phyloP scores from a whole-genome alignment of 768 basidiomycete genomes.

The Mycena olivaceomarginata region DNA sequence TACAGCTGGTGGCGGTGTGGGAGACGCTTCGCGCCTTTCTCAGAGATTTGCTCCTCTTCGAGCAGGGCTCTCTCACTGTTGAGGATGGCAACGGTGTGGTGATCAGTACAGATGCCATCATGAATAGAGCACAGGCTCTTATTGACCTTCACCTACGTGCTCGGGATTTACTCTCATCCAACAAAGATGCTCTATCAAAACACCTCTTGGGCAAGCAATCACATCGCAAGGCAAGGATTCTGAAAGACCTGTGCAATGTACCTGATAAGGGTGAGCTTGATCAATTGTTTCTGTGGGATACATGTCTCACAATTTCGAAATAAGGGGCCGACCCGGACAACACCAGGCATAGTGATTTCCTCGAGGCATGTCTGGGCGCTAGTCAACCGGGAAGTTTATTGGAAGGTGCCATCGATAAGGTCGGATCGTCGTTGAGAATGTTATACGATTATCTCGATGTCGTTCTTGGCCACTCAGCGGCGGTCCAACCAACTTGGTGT shows the following conservation, averaged over 20 bases:
- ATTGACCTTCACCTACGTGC: not conserved
- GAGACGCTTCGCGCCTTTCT: not conserved
- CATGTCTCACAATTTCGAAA: not conserved
- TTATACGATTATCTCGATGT: conserved; percentile 1
- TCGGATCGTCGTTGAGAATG: not conserved
- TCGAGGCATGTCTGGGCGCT: not conserved
- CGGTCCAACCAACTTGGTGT: not conserved
- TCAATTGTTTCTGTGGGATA: not conserved
- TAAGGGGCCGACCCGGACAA: not conserved
- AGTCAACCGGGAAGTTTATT: not conserved
- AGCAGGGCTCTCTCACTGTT: not conserved
- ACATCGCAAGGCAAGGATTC: not conserved
- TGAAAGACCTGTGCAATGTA: not conserved
- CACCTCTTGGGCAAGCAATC: not conserved
- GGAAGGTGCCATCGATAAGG: not conserved
- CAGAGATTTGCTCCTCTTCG: not conserved
- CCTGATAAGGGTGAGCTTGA: not conserved
- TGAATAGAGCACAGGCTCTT: not conserved
- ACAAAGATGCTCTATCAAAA: not conserved
- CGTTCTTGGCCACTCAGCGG: conserved; percentile 1
- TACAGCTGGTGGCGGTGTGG: not conserved
- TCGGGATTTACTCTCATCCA: not conserved
- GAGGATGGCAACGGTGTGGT: not conserved
- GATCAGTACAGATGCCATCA: not conserved
- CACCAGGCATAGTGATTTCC: not conserved